These are phyloP conservation scores for Monsonia emarginata DNA, from an alignment of 441 rosid species.

Conservation along the genomic window DNA sequence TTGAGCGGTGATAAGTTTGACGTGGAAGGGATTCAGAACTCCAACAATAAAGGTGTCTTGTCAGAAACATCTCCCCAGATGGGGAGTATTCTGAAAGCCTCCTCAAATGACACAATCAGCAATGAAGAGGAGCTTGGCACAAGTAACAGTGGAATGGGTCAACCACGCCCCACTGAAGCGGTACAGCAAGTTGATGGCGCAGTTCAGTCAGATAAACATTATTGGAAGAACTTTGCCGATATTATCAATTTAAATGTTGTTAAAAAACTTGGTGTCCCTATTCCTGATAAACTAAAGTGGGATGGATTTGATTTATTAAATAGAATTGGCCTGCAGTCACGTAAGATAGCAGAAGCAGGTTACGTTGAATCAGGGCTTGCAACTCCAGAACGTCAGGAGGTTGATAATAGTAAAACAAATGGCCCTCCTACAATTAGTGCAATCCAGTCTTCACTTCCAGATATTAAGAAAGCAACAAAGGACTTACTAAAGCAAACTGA, in stretches of 20 bases:
- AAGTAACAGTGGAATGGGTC: slow-evolving; percentile 21
- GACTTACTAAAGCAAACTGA: slow-evolving; percentile 79
- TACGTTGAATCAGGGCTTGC: slow-evolving; percentile 89
- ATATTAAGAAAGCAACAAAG: slow-evolving; percentile 66
- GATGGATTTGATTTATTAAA: slow-evolving; percentile 64
- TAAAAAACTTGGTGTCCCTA: slow-evolving; percentile 57
- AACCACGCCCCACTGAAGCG: slow-evolving; percentile 20
- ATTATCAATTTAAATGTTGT: slow-evolving; percentile 53
- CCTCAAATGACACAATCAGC: slow-evolving; percentile 21
- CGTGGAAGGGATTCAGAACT: slow-evolving; percentile 19
- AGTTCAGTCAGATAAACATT: slow-evolving; percentile 34
- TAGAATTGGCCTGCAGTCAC: slow-evolving; percentile 61
- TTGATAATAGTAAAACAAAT: slow-evolving; percentile 31
- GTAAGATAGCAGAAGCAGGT: slow-evolving; percentile 60
- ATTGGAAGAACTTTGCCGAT: slow-evolving; percentile 61
- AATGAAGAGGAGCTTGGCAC: slow-evolving; percentile 17
- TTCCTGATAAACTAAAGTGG: slow-evolving; percentile 60
- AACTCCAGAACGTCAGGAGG: slow-evolving; percentile 36
- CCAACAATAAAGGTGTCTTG: slow-evolving; percentile 16
- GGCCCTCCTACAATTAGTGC: slow-evolving; percentile 23
- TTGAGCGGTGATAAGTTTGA: slow-evolving; percentile 21
- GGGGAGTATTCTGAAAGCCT: slow-evolving; percentile 21
- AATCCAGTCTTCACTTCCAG: slow-evolving; percentile 60
- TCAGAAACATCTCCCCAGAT: slow-evolving; percentile 27
- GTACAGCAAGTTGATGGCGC: slow-evolving; percentile 27